Evolutionary conservation across 148 eudicot genomes (phyloP).

Genomic region (Spergularia marina): DNA sequence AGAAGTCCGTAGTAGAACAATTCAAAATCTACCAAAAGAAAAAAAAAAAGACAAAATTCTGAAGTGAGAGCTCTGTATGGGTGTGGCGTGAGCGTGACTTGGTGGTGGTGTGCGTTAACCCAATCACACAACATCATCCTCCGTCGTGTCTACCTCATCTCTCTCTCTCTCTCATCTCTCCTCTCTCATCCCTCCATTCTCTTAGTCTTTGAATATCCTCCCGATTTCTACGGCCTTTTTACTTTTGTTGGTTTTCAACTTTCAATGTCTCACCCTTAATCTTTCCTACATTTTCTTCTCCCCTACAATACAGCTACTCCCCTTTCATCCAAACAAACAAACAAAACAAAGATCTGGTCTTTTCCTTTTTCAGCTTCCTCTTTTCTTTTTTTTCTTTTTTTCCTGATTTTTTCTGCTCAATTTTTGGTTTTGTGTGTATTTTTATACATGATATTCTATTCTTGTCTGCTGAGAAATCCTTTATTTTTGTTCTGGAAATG

Average conservation of each 20-base stretch:
- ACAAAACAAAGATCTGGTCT: not conserved
- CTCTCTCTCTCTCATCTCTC: slow-evolving; percentile 5
- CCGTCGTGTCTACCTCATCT: slow-evolving; percentile 28
- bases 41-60: no score
- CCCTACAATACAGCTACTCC: no score
- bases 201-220: not conserved
- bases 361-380: not conserved
- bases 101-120: slow-evolving; percentile 1
- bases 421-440: slow-evolving; percentile 4
- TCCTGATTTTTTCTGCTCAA: not conserved
- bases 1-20: no score
- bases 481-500: not conserved
- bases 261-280: not conserved
- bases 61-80: no score
- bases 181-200: slow-evolving; percentile 6
- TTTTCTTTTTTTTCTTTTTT: not conserved
- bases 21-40: no score
- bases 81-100: no score
- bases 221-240: not conserved
- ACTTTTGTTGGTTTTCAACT: not conserved
- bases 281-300: no score
- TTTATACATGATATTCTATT: not conserved
- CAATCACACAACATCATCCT: not conserved
- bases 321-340: not conserved
- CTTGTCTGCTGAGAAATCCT: not conserved